Evolutionary conservation across 1,284 basidiomycete genomes (phyloP), one percentile per base, ranked within the genome.

Genomic region (Stygiomarasmius scandens): DNA sequence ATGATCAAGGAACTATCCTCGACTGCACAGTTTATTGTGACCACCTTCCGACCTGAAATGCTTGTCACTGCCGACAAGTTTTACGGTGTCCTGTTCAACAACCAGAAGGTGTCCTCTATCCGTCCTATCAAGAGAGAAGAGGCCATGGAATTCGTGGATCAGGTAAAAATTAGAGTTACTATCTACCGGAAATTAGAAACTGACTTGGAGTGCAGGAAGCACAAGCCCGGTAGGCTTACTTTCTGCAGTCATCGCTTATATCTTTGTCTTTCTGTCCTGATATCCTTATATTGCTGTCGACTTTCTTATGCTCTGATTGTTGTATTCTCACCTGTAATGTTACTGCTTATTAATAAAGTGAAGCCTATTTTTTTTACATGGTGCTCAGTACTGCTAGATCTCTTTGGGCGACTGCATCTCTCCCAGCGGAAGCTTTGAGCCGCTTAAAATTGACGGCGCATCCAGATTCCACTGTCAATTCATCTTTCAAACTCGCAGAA

Each of bases 21-120:
- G 4, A 89, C 86, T 1, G 96, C 93, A 0, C 97, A 99, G 72
- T 99, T 99, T 74, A 97, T 99, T 71, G 96, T 94, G 25, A 99
- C 97, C 1, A 99, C 97, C 1, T 99, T 99, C 85, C 83, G 96
- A 58, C 92, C 95, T 0, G 97, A 99, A 75, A 95, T 99, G 92
- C 82, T 98, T 59, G 90, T 92, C 9, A 90, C 92, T 1, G 95
- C 96, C 0, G 94, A 97, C 72, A 94, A 96, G 69, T 97, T 96
- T 71, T 98, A 98, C 64, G 97, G 97, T n/a, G 97, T 99, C n/a
- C 78, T 97, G 61, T 99, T 98, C 77, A 95, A 96, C 73, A 93
- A 91, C 64, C 92, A 96, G 69, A 99, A 99, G 74, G 84, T 99
- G 61, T 93, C 91, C 59, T 92, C 90, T 2, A 93, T 96, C 57